These are phyloP conservation scores for Citrus mangshanensis DNA, from an alignment of 345 rosid genomes.

Conservation along the genomic window DNA sequence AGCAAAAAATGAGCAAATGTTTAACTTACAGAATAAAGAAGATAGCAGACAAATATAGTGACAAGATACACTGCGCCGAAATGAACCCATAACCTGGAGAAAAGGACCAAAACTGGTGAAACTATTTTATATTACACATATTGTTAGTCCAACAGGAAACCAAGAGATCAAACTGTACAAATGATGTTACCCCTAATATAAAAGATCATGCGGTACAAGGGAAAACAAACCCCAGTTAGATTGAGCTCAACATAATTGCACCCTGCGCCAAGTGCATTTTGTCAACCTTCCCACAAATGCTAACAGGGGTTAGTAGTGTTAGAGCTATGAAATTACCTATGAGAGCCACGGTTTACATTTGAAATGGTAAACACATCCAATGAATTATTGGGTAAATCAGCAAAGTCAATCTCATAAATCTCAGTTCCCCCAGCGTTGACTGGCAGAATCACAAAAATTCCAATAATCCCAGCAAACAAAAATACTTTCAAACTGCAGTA, in stretches of 20 bases:
- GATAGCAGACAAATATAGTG: slow-evolving; percentile 66
- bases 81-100: slow-evolving; percentile 92
- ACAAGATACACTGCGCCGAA: slow-evolving; percentile 72
- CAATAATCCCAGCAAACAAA: slow-evolving; percentile 80
- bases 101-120: slow-evolving; percentile 23
- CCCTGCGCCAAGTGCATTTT: background rate
- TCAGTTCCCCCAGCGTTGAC: slow-evolving; percentile 73
- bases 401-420: slow-evolving; percentile 56
- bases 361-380: slow-evolving; percentile 85
- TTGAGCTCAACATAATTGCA: background rate
- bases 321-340: slow-evolving; percentile 37
- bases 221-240: background rate
- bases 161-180: background rate
- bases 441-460: slow-evolving; percentile 86
- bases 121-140: background rate
- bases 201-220: background rate
- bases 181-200: background rate
- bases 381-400: slow-evolving; percentile 62
- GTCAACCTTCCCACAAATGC: background rate
- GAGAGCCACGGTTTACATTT: slow-evolving; percentile 64
- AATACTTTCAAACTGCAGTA: slow-evolving; percentile 83
- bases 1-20: background rate
- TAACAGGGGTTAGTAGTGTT: background rate
- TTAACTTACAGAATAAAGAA: slow-evolving; percentile 71
- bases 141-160: background rate